Evolutionary conservation across 2,329 filamentous ascomycete genomes (phyloP).

Genomic region (Zymoseptoria brevis): DNA sequence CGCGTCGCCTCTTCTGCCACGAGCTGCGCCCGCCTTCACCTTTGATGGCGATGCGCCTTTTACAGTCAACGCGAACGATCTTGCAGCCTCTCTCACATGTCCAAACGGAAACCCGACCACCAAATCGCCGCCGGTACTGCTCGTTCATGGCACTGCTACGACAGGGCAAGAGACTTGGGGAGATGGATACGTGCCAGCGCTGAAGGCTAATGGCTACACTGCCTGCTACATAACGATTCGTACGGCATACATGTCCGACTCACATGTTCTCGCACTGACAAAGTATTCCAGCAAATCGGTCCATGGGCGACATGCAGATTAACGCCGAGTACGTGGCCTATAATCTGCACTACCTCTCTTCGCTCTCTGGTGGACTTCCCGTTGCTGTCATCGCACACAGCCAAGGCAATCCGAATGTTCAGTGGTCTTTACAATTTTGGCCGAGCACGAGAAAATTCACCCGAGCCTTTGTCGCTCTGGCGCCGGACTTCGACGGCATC

Average conservation of each 20-base stretch:
- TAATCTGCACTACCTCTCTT: slow-evolving; percentile 23
- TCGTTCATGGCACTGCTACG: slow-evolving; percentile 25
- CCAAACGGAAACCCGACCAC: slow-evolving; percentile 22
- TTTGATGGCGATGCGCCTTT: slow-evolving; percentile 26
- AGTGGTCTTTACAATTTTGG: slow-evolving; percentile 28
- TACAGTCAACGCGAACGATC: slow-evolving; percentile 15
- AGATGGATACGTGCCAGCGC: slow-evolving; percentile 24
- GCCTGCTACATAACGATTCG: slow-evolving; percentile 26
- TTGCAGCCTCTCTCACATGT: slow-evolving; percentile 24
- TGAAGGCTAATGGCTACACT: slow-evolving; percentile 23
- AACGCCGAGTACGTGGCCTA: slow-evolving; percentile 27
- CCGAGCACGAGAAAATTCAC: slow-evolving; percentile 23
- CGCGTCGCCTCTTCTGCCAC: slow-evolving; percentile 13
- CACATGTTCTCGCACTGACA: background rate
- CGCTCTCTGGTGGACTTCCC: slow-evolving; percentile 19
- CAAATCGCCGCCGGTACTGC: slow-evolving; percentile 21
- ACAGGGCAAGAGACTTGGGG: slow-evolving; percentile 25
- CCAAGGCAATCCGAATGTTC: slow-evolving; percentile 25
- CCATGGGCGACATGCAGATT: slow-evolving; percentile 29
- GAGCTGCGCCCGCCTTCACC: slow-evolving; percentile 15
- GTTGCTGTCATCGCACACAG: slow-evolving; percentile 24
- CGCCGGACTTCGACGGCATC: slow-evolving; percentile 25
- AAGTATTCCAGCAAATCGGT: slow-evolving; percentile 14
- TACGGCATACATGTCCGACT: slow-evolving; percentile 3
- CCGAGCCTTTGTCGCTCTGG: slow-evolving; percentile 21